Conservation (phyloP, 2,329 filamentous ascomycete genomes). For the Mollisia scopiformis region DNA sequence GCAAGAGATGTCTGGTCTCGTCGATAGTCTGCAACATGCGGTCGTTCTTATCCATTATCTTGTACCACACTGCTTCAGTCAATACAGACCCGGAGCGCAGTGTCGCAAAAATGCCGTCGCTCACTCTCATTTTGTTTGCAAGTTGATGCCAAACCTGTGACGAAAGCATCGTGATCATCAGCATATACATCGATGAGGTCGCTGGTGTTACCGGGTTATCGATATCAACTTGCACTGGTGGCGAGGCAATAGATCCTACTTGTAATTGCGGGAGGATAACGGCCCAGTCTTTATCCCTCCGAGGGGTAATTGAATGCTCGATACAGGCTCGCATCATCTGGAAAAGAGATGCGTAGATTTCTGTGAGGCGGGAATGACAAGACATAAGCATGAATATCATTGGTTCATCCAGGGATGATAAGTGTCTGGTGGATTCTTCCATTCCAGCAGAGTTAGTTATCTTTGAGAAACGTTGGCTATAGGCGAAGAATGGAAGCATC, state of each 20-base stretch:
- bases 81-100: no score
- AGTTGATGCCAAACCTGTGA: constrained; percentile 3
- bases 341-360: constrained; percentile 12
- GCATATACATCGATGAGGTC: constrained; percentile 11
- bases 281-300: neutral
- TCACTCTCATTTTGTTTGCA: neutral
- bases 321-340: constrained; percentile 15
- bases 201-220: neutral
- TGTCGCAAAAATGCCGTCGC: no score
- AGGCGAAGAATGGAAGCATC: no score
- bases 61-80: no score
- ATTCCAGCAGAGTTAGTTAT: no score
- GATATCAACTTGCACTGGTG: constrained; percentile 9
- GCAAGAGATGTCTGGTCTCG: no score
- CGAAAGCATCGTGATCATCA: constrained; percentile 12
- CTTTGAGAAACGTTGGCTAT: no score
- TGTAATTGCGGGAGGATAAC: constrained; percentile 9
- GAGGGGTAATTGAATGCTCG: constrained; percentile 2
- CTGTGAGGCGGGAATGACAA: constrained; percentile 8
- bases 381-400: constrained; percentile 10
- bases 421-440: neutral
- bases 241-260: constrained; percentile 1
- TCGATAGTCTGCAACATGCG: no score
- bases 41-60: no score
- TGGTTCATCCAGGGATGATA: constrained; percentile 6